Evolutionary conservation across 2,329 filamentous ascomycete genomes (phyloP), one percentile per base, ranked within the genome.

Genomic region (Dactylellina drechsleri): DNA sequence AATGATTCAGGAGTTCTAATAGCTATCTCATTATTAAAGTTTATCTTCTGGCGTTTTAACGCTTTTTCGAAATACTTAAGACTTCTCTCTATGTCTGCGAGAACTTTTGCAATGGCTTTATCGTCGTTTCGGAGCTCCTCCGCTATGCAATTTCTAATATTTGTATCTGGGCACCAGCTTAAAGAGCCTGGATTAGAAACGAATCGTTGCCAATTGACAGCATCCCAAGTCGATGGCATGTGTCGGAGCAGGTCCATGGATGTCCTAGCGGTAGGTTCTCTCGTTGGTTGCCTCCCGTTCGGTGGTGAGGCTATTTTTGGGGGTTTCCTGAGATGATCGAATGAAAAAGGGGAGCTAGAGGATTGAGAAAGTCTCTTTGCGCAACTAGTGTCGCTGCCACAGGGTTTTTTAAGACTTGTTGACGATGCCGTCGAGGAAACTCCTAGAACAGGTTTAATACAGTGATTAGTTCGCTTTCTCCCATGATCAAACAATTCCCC

Each of bases 91-190:
- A 56, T 49, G 7, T 49, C 40, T 5, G 61, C 43, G 1, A 73
- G 41, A 6, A 62, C n/a, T 3, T 57, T 28, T 5, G 13, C 4
- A 15, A 66, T 45, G 3, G 8, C n/a, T 1, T 59, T 15, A 0
- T 36, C 13, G n/a, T 66, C 43, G 6, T 28, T 54, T n/a, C 40
- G 10, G 13, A 60, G 20, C 20, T 60, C 66, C 3, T 52, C 31
- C 0, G 54, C 40, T 4, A 73, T 6, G 40, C 68, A 73, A 2
- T 36, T 54, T 10, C 6, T 23, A 4, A 61, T n/a, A 50, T 73
- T 50, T 2, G n/a, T 43, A 3, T 45, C 26, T 5, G 68, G 68
- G n/a, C 68, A 73, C 68, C 68, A 73, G 49, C 23, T 40, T 12
- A 73, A 47, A 23, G 23, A 23, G 4, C 23, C 23, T 4, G 68